A percentile compares a stretch with the other conserved stretches of the same genome.
These are phyloP conservation scores for Passiflora organensis DNA, from an alignment of 345 rosid genomes.

Conservation along the genomic window DNA sequence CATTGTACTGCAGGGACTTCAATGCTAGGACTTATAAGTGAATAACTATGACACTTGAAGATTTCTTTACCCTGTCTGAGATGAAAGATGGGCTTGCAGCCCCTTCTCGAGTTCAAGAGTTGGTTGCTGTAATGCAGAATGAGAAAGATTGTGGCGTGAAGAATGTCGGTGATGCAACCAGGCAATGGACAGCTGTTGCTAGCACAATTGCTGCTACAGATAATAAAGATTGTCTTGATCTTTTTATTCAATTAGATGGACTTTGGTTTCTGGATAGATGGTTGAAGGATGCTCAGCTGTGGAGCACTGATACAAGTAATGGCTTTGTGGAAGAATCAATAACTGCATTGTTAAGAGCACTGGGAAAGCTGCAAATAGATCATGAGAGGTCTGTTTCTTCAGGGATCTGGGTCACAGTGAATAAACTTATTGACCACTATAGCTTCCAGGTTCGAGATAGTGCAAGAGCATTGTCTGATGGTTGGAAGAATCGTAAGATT, in stretches of 20 bases:
- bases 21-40: slow-evolving; percentile 41
- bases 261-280: slow-evolving; percentile 62
- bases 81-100: slow-evolving; percentile 82
- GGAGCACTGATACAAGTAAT: slow-evolving; percentile 41
- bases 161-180: slow-evolving; percentile 63
- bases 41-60: slow-evolving; percentile 80
- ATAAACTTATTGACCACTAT: slow-evolving; percentile 60
- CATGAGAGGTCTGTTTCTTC: slow-evolving; percentile 59
- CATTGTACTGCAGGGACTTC: slow-evolving; percentile 18
- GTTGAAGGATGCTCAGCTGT: slow-evolving; percentile 59
- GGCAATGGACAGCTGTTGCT: slow-evolving; percentile 91
- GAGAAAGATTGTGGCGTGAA: slow-evolving; percentile 59
- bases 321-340: slow-evolving; percentile 64
- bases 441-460: slow-evolving; percentile 58
- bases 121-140: slow-evolving; percentile 63
- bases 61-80: slow-evolving; percentile 82
- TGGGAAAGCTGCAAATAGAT: slow-evolving; percentile 67
- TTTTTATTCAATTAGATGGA: slow-evolving; percentile 82
- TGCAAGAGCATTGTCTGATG: slow-evolving; percentile 54
- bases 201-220: slow-evolving; percentile 75
- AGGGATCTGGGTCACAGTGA: slow-evolving; percentile 61
- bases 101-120: slow-evolving; percentile 73
- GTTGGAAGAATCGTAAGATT: slow-evolving; percentile 47
- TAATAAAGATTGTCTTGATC: slow-evolving; percentile 82
- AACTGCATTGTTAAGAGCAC: slow-evolving; percentile 58